phyloP scores from a whole-genome alignment of 441 rosid genomes.

The Brassica balearica region DNA sequence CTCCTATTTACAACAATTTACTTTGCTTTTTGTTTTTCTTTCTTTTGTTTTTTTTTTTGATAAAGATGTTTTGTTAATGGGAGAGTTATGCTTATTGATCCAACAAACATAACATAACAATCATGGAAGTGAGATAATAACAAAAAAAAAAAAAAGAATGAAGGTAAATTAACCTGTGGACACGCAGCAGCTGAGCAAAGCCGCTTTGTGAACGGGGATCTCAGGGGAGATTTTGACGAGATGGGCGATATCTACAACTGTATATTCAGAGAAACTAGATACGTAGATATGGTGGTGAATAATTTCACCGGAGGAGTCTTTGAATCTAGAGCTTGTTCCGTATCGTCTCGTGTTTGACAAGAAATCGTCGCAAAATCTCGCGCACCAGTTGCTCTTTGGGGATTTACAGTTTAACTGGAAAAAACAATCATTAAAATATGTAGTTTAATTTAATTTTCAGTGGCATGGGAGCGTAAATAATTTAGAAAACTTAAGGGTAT shows the following conservation, averaged over 20 bases:
- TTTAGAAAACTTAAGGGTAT: too few relatives aligned
- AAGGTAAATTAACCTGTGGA: constrained; percentile 53
- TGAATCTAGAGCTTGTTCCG: constrained; percentile 57
- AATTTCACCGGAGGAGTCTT: constrained; percentile 57
- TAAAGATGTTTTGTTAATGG: not conserved
- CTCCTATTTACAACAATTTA: constrained; percentile 42
- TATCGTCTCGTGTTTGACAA: constrained; percentile 53
- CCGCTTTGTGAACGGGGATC: constrained; percentile 61
- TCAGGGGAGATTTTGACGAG: constrained; percentile 58
- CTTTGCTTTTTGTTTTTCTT: not conserved
- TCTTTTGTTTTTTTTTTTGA: not conserved
- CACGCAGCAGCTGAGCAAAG: constrained; percentile 69
- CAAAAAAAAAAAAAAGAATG: constrained; percentile 42
- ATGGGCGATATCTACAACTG: constrained; percentile 64
- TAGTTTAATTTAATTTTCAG: too few relatives aligned
- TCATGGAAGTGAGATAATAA: not conserved
- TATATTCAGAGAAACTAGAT: constrained; percentile 73
- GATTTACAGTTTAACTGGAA: constrained; percentile 50
- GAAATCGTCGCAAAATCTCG: constrained; percentile 12
- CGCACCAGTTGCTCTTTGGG: constrained; percentile 59
- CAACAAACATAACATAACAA: not conserved
- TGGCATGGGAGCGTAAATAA: too few relatives aligned
- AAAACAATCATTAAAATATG: too few relatives aligned
- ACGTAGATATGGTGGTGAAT: constrained; percentile 59
- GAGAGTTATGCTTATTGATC: not conserved